phyloP scores from a whole-genome alignment of 2,329 filamentous ascomycete species.

The Aspergillus tamarii region DNA sequence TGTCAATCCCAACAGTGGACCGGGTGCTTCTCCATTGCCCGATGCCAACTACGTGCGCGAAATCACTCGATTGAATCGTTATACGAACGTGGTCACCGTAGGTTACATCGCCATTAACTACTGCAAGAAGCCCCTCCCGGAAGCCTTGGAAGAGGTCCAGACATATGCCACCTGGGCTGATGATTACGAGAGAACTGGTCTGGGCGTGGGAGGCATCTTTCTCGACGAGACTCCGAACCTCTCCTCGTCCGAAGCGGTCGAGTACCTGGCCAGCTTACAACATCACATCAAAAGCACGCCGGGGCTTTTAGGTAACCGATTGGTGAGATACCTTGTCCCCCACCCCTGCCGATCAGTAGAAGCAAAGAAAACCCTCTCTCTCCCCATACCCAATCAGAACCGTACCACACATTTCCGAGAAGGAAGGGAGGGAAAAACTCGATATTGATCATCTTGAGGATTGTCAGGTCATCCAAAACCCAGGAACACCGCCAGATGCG shows the following conservation, averaged over 20 bases:
- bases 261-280: conserved; percentile 12
- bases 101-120: conserved; percentile 30
- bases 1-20: conserved; percentile 24
- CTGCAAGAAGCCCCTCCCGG: conserved; percentile 23
- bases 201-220: conserved; percentile 21
- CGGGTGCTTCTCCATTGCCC: conserved; percentile 14
- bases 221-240: conserved; percentile 25
- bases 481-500: conserved; percentile 19
- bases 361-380: neutral
- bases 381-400: too few species aligned
- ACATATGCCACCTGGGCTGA: conserved; percentile 20
- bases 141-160: conserved; percentile 20
- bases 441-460: neutral
- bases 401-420: too few species aligned
- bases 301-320: conserved; percentile 13
- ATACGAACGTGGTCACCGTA: conserved; percentile 23
- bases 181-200: conserved; percentile 7
- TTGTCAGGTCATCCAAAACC: conserved; percentile 21
- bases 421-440: neutral
- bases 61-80: conserved; percentile 19
- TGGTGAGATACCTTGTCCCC: conserved; percentile 12
- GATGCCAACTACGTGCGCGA: conserved; percentile 20
- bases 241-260: conserved; percentile 1
- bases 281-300: conserved; percentile 9
- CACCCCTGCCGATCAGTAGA: conserved; percentile 2